Conservation (phyloP, 345 rosid genomes). For the Linum usitatissimum region DNA sequence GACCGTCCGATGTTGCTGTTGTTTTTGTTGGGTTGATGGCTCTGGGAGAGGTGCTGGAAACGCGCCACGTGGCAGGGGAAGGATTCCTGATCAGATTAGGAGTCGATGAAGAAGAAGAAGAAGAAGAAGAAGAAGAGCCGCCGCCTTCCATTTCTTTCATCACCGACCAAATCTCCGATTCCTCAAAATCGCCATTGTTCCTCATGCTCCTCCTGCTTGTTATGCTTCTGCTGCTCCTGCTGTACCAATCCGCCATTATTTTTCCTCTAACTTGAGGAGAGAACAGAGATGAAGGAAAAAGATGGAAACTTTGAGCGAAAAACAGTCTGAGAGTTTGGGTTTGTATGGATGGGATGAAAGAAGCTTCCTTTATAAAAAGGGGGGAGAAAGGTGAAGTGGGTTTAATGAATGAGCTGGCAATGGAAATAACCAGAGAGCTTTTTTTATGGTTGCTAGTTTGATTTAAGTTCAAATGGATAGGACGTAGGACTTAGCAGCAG, state of each 20-base stretch:
- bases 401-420: conserved; percentile 1
- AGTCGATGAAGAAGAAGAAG: conserved; percentile 20
- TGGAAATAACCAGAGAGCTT: conserved; percentile 1
- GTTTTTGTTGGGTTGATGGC: background rate
- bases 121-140: conserved; percentile 1
- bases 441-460: background rate
- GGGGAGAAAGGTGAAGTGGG: background rate
- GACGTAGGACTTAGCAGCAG: background rate
- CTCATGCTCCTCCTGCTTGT: conserved; percentile 14
- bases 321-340: background rate
- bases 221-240: conserved; percentile 17
- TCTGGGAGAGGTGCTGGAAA: conserved; percentile 2
- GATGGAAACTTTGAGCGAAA: background rate
- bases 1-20: background rate
- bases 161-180: conserved; percentile 60
- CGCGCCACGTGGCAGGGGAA: conserved; percentile 10
- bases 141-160: conserved; percentile 27
- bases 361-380: background rate
- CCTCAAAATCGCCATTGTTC: conserved; percentile 56
- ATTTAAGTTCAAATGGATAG: conserved; percentile 14
- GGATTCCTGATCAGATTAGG: conserved; percentile 22
- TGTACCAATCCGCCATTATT: conserved; percentile 30
- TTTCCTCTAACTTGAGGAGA: background rate
- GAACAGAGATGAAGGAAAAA: background rate
- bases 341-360: background rate